phyloP scores from a whole-genome alignment of 371 early-diverging fungal genomes.

The Amoeboaphelidium protococcarum region DNA sequence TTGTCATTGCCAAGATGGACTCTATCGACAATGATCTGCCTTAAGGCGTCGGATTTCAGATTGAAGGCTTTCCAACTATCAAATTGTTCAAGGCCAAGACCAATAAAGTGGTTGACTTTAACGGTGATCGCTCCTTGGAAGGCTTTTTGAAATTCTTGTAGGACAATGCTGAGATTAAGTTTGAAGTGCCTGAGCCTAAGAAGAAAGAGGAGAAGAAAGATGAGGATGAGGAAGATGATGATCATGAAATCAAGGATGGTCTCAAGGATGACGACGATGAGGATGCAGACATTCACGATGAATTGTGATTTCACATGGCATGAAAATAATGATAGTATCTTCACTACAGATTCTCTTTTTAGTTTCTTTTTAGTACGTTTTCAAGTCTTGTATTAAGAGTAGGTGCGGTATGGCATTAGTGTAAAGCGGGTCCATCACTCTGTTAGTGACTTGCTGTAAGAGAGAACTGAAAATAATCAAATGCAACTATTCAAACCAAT shows the following conservation, averaged over 20 bases:
- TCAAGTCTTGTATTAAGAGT: no score
- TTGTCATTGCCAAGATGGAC: conserved; percentile 74
- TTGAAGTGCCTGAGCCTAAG: conserved; percentile 4
- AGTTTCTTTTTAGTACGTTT: no score
- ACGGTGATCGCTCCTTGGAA: conserved; percentile 52
- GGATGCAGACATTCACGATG: conserved; percentile 21
- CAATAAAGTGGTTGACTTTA: conserved; percentile 52
- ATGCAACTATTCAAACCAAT: no score
- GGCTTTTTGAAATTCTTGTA: conserved; percentile 44
- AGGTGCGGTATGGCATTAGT: no score
- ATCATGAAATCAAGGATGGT: background rate
- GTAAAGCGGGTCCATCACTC: no score
- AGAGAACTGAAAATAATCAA: no score
- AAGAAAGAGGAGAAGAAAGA: conserved; percentile 13
- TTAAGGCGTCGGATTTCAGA: conserved; percentile 14
- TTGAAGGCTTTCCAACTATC: conserved; percentile 80
- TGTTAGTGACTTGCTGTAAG: no score
- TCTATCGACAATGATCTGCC: conserved; percentile 85
- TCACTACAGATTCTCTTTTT: no score
- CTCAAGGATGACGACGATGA: conserved; percentile 2
- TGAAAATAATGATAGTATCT: no score
- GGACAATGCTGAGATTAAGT: conserved; percentile 18
- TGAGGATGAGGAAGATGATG: background rate
- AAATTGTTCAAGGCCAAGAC: conserved; percentile 62
- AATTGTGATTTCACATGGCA: conserved; percentile 31